These are phyloP conservation scores for Sanghuangporus sanghuang DNA, from an alignment of 1,284 basidiomycete genomes.

Conservation along the genomic window DNA sequence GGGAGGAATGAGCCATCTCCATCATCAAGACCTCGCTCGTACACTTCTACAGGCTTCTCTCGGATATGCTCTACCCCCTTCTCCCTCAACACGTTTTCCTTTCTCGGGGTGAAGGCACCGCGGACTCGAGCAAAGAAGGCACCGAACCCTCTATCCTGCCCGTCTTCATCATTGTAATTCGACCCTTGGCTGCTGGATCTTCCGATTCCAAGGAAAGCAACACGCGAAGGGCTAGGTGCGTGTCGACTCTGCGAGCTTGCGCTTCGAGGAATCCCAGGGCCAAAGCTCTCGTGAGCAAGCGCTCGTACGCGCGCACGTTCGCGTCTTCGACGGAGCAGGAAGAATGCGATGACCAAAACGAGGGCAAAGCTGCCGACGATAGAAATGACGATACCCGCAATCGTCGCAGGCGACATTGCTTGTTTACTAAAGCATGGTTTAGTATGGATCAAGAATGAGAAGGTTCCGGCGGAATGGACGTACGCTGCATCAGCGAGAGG, in stretches of 20 bases:
- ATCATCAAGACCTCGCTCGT: background rate
- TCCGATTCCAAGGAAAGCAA: background rate
- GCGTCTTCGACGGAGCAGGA: conserved; percentile 1
- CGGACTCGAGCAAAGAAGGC: background rate
- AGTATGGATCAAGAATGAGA: background rate
- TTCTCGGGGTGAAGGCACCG: background rate
- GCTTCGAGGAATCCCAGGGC: background rate
- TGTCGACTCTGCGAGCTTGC: background rate
- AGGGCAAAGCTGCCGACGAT: background rate
- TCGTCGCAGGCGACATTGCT: background rate
- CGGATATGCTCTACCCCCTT: background rate
- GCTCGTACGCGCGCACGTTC: background rate
- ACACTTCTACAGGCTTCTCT: background rate
- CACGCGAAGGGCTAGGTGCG: conserved; percentile 6
- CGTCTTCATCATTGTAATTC: background rate
- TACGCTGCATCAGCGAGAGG: background rate
- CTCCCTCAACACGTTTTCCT: background rate
- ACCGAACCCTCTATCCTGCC: background rate
- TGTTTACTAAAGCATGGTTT: background rate
- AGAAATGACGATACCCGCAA: conserved; percentile 5
- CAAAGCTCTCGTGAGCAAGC: conserved; percentile 12
- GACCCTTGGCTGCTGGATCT: background rate
- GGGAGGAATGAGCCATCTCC: background rate
- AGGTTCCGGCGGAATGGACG: background rate
- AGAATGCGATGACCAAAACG: conserved; percentile 4